phyloP scores from a whole-genome alignment of 192 early-diverging fungal genomes.

The Coemansia umbellata region DNA sequence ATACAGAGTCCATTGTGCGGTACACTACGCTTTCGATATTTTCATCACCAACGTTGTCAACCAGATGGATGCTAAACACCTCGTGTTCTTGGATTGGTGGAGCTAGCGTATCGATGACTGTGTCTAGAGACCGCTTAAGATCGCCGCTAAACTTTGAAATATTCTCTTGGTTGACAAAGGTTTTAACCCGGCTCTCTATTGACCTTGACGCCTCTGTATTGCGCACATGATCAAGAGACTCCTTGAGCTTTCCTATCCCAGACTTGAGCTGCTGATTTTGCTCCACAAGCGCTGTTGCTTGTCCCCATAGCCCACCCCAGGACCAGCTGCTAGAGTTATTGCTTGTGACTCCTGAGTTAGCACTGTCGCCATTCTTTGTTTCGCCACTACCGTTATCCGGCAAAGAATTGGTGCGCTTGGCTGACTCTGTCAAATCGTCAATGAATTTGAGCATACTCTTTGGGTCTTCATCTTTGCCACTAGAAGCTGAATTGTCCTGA shows the following conservation, averaged over 20 bases:
- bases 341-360: neutral
- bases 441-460: conserved; percentile 47
- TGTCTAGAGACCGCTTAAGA: conserved; percentile 39
- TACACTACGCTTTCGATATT: conserved; percentile 40
- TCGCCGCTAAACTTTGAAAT: conserved; percentile 38
- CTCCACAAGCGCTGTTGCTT: conserved; percentile 44
- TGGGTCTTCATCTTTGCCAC: conserved; percentile 8
- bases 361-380: neutral
- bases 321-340: conserved; percentile 29
- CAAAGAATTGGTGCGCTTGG: conserved; percentile 29
- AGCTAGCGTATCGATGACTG: conserved; percentile 51
- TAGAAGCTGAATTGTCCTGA: neutral
- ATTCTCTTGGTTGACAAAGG: conserved; percentile 37
- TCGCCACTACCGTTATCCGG: conserved; percentile 1
- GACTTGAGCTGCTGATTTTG: conserved; percentile 44
- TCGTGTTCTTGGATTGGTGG: conserved; percentile 51
- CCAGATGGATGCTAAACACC: conserved; percentile 42
- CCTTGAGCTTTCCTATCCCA: conserved; percentile 36
- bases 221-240: conserved; percentile 41
- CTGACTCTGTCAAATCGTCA: conserved; percentile 49
- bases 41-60: conserved; percentile 25
- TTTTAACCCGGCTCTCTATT: conserved; percentile 35
- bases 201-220: conserved; percentile 33
- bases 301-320: conserved; percentile 50
- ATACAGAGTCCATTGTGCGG: conserved; percentile 47